Evolutionary conservation across 768 basidiomycete species (phyloP), one percentile per base, ranked within the genome.

Genomic region (Calvatia gigantea): DNA sequence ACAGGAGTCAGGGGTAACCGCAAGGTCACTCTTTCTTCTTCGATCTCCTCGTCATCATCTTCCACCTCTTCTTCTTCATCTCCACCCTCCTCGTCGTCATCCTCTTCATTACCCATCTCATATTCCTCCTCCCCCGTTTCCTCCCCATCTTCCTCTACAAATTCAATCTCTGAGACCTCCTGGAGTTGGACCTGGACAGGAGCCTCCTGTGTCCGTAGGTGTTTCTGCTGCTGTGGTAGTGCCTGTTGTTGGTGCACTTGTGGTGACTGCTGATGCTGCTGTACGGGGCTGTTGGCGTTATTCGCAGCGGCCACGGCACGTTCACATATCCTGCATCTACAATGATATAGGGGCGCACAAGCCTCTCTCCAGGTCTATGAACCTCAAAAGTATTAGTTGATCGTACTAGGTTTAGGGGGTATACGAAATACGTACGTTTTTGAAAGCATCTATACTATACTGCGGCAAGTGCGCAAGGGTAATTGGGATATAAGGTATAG

Each of bases 361-460:
- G 86, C 88, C 56, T 89, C 87, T 35, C 85, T 76, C 88, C 88
- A 90, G 7, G 82, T 75, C 87, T 89, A 64, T 28, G 48, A 53
- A 32, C 54, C 31, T 54, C 55, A 44, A 19, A 31, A 32, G 15
- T 48, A 37, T 39, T 29, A 32, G 38, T 23, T 2, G 23, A 37
- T 14, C 29, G 33, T 11, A 8, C 17, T 23, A 49, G 19, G 29
- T 56, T 46, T n/a, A 58, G 23, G 28, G 23, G 15, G 29, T 11
- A 35, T 31, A n/a, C n/a, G 8, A 33, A 45, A 60, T 48, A 77
- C 84, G 51, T 61, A 88, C 87, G 45, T 61, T 64, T 70, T 71
- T 79, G 37, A 89, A 69, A 1, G 83, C 75, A 23, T 89, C 86
- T 41, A 79, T 58, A 58, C 81, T 86, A 60, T 79, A 84, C 25